Evolutionary conservation across 1,284 basidiomycete genomes (phyloP).

Genomic region (Ceratobasidium papillatum): DNA sequence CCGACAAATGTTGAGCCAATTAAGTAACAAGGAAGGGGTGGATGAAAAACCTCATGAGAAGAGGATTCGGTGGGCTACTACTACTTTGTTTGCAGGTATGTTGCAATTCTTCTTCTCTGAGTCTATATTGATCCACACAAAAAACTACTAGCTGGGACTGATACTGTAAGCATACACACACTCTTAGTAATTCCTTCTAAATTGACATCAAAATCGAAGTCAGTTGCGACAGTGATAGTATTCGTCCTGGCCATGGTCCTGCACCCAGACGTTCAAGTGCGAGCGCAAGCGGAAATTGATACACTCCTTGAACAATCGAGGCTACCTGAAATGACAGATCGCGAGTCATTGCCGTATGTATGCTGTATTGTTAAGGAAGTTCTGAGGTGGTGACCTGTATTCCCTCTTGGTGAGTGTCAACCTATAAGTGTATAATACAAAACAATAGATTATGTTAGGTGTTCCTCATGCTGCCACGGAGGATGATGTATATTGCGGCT

Average conservation of each 20-base stretch:
- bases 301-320: slow-evolving; percentile 42
- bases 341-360: slow-evolving; percentile 4
- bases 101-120: not conserved
- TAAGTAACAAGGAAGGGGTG: not conserved
- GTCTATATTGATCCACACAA: no score
- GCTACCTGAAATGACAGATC: slow-evolving; percentile 23
- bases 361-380: slow-evolving; percentile 29
- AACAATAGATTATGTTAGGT: not conserved
- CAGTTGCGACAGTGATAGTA: slow-evolving; percentile 14
- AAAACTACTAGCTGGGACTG: not conserved
- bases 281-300: slow-evolving; percentile 48
- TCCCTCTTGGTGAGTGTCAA: slow-evolving; percentile 20
- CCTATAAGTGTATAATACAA: not conserved
- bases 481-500: slow-evolving; percentile 44
- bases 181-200: no score
- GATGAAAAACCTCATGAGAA: not conserved
- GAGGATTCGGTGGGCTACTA: slow-evolving; percentile 20
- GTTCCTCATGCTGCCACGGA: slow-evolving; percentile 40
- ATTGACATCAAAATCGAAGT: not conserved
- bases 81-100: slow-evolving; percentile 15
- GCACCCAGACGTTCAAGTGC: slow-evolving; percentile 44
- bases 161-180: slow-evolving; percentile 8
- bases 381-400: slow-evolving; percentile 20
- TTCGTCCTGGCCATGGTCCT: slow-evolving; percentile 43
- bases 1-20: not conserved